These are phyloP conservation scores for Testicularia cyperi DNA, from an alignment of 1,284 basidiomycete species.

Conservation along the genomic window DNA sequence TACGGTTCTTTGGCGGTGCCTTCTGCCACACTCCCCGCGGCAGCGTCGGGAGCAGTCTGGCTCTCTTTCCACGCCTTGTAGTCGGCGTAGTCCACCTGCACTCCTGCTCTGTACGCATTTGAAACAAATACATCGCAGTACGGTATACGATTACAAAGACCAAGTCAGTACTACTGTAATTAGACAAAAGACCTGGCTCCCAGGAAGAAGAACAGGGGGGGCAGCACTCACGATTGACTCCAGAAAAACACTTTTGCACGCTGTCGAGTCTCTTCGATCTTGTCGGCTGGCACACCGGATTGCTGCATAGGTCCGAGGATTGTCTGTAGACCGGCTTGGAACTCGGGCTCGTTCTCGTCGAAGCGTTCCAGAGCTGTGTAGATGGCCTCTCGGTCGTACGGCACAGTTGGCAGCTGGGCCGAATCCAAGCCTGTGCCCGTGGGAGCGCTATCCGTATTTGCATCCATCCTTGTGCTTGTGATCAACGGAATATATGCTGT, in stretches of 20 bases:
- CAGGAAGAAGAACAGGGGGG: too few species aligned
- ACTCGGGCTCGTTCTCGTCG: slow-evolving; percentile 22
- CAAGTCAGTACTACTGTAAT: too few species aligned
- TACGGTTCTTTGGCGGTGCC: slow-evolving; percentile 37
- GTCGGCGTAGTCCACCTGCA: slow-evolving; percentile 25
- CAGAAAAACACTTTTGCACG: slow-evolving; percentile 42
- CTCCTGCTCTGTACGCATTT: too few species aligned
- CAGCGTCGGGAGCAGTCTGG: too few species aligned
- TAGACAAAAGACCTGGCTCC: too few species aligned
- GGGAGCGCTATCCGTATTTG: not conserved
- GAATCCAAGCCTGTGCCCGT: not conserved
- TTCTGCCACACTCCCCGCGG: not conserved
- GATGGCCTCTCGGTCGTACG: slow-evolving; percentile 24
- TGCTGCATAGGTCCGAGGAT: slow-evolving; percentile 36
- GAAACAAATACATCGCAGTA: too few species aligned
- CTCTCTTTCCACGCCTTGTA: slow-evolving; percentile 24
- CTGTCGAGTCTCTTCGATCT: slow-evolving; percentile 33
- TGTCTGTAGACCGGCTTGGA: slow-evolving; percentile 39
- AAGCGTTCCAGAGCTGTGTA: slow-evolving; percentile 21
- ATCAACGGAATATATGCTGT: too few species aligned
- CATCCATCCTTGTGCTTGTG: too few species aligned
- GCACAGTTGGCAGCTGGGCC: slow-evolving; percentile 5
- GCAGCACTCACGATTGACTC: too few species aligned
- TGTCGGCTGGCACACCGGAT: slow-evolving; percentile 24
- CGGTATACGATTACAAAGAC: too few species aligned